Base-by-base conservation (phyloP, 768 basidiomycete genomes). In the Russula griseocarnosa region DNA sequence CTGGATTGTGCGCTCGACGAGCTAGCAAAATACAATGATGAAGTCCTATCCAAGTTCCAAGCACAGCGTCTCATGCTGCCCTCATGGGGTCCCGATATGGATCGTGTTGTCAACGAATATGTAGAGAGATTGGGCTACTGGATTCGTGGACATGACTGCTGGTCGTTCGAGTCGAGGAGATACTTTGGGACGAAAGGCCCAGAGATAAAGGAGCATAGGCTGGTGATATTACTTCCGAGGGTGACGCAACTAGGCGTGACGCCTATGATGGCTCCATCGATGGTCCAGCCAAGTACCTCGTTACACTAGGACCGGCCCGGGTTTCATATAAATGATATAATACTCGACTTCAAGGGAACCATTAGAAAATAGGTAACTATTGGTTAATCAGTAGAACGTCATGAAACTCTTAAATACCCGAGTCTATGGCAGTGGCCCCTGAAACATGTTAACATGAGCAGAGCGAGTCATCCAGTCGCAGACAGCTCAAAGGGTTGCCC, bases 61-160 rank as follows among this genome's bases (percentile, higher is more conserved):
- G 60, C 64, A 4, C 71, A 73, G 24, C 58, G 72, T 10, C 47
- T 58, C 4, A 59, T 62, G 22, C 36, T 81, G 5, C 79, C 79
- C 0, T 75, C 73, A 1, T 78, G 75, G 71, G 76, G 74, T 1
- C 66, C 66, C 13, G 38, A 40, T 40, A 40, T 40, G 38, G 38
- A 40, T 40, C 38, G 5, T 40, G 16, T 40, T 6, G 38, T 40
- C 14, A 16, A 40, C 14, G 38, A 40, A 16, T 40, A 40, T 65
- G 76, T 89, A 46, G 73, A 79, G 47, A 86, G 86, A n/a, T 72
- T 90, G 40, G 82, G 83, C 67, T 79, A 85, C 65, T 88, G 87
- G 88, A 86, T 87, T 66, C 81, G 86, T 34, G 88, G 86, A 75
- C 83, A 82, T 38, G 73, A 88, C 46, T 82, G 87, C 64, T 90